Percentiles rank a stretch among this genome's conserved stretches.
These are phyloP conservation scores for Suhomyces faveliae DNA, from an alignment of 805 yeast genomes.

Conservation along the genomic window DNA sequence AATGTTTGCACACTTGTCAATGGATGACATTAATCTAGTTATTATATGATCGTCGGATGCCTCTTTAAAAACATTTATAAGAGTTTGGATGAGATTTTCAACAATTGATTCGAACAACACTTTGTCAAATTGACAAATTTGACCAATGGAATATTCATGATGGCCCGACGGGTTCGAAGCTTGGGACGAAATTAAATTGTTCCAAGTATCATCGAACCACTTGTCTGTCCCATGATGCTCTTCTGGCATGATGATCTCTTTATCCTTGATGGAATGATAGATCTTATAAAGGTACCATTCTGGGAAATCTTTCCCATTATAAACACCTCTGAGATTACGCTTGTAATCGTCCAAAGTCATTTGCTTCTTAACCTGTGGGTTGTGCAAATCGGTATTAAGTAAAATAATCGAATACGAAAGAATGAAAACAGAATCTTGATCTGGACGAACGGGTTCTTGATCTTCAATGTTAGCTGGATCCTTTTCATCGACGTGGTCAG, in stretches of 20 bases:
- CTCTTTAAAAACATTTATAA: constrained; percentile 76
- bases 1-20: constrained; percentile 80
- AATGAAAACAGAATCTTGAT: constrained; percentile 83
- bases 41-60: constrained; percentile 90
- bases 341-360: constrained; percentile 86
- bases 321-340: constrained; percentile 76
- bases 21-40: constrained; percentile 79
- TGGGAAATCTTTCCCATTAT: constrained; percentile 75
- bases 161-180: constrained; percentile 20
- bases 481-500: not conserved
- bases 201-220: constrained; percentile 89
- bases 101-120: constrained; percentile 66
- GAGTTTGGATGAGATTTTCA: constrained; percentile 63
- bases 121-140: constrained; percentile 60
- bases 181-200: constrained; percentile 58
- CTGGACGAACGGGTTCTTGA: constrained; percentile 59
- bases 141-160: constrained; percentile 20
- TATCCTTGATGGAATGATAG: constrained; percentile 72
- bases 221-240: constrained; percentile 92
- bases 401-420: constrained; percentile 88
- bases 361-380: constrained; percentile 86
- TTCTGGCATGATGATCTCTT: constrained; percentile 96
- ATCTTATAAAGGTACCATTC: constrained; percentile 81
- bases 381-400: constrained; percentile 92
- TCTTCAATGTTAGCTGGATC: constrained; percentile 12